A percentile compares a stretch with the other conserved stretches of the same genome.
Conservation (phyloP, 176 grass and related monocot species). For the Avena insularis region DNA sequence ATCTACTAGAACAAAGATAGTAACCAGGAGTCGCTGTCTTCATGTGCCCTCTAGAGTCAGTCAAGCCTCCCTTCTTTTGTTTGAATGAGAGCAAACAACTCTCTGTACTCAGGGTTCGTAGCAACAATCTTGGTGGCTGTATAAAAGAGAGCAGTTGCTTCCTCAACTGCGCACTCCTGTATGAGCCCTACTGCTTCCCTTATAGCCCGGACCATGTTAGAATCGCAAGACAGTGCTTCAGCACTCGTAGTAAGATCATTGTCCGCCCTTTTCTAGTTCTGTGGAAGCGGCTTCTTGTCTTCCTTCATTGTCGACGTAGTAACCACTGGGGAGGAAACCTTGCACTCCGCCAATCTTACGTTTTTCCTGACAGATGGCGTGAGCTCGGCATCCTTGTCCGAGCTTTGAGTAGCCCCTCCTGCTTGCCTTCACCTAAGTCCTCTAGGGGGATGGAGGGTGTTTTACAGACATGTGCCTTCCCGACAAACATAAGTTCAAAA, state of each 20-base stretch:
- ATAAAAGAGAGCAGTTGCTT: not conserved
- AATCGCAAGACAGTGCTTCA: not conserved
- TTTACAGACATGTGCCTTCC: not conserved
- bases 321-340: not conserved
- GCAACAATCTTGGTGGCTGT: not conserved
- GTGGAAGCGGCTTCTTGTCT: not conserved
- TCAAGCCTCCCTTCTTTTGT: constrained; percentile 3
- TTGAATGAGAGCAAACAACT: constrained; percentile 4
- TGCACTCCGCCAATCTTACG: not conserved
- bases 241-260: not conserved
- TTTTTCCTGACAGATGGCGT: not conserved
- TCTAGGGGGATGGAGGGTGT: not conserved
- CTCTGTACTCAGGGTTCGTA: not conserved
- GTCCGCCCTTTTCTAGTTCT: not conserved
- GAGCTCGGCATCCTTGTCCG: not conserved
- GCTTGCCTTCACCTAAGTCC: not conserved
- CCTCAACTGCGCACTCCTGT: not conserved
- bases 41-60: not conserved
- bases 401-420: not conserved
- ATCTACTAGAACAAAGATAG: not conserved
- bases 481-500: not conserved
- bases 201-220: not conserved
- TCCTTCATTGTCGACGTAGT: not conserved
- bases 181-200: not conserved
- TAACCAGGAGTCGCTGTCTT: not conserved